Percentiles rank a stretch among this genome's conserved stretches.
Evolutionary conservation across 306 rosid genomes (phyloP).

Genomic region (Cicer chorassanicum): DNA sequence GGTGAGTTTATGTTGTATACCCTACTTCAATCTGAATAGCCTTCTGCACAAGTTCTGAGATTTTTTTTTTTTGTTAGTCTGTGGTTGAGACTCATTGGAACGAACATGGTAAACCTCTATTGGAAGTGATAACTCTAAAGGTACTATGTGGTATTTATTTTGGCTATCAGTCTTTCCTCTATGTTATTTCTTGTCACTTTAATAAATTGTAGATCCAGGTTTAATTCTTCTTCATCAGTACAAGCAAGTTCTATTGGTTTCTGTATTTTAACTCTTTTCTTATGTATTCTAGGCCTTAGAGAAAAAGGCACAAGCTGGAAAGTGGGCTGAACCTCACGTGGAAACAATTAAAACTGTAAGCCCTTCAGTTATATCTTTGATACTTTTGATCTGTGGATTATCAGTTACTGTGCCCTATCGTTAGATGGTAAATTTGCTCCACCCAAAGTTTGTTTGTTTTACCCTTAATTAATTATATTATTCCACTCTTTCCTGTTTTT

Average conservation of each 20-base stretch:
- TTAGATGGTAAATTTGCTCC: conserved; percentile 29
- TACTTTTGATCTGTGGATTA: conserved; percentile 34
- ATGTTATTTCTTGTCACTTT: neutral
- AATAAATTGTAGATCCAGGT: conserved; percentile 24
- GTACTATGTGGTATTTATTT: conserved; percentile 52
- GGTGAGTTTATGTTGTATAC: conserved; percentile 54
- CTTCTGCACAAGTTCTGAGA: conserved; percentile 43
- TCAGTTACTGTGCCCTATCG: conserved; percentile 23
- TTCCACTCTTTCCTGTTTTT: conserved; percentile 40
- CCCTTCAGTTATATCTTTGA: conserved; percentile 33
- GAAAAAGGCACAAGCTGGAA: conserved; percentile 75
- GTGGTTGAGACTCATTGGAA: conserved; percentile 64
- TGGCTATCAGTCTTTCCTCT: conserved; percentile 29
- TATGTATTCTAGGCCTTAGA: conserved; percentile 63
- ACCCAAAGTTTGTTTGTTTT: conserved; percentile 33
- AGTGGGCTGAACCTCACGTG: conserved; percentile 93
- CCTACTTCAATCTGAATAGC: too few relatives aligned
- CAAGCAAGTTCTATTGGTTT: conserved; percentile 21
- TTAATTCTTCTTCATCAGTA: conserved; percentile 32
- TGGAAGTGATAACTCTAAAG: conserved; percentile 68
- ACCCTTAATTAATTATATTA: conserved; percentile 18
- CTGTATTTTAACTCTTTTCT: conserved; percentile 38
- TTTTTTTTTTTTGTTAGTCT: conserved; percentile 53
- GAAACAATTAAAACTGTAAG: conserved; percentile 82
- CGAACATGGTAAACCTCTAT: conserved; percentile 76